phyloP scores from a whole-genome alignment of 2,329 filamentous ascomycete species.

The Xylaria sp. region DNA sequence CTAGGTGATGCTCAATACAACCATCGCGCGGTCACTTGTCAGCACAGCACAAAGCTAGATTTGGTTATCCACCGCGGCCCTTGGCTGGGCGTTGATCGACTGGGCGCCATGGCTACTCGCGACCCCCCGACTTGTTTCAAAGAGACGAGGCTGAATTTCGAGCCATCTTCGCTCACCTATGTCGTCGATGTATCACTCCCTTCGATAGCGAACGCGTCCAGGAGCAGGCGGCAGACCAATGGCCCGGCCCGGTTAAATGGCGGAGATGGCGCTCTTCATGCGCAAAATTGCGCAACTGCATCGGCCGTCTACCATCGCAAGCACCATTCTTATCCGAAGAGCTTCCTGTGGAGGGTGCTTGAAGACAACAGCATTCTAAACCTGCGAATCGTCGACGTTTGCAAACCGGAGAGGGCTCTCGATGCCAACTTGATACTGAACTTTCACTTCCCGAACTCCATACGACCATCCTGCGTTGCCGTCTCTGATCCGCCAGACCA shows the following conservation, averaged over 20 bases:
- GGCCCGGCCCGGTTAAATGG: conserved; percentile 53
- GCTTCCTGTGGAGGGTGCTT: conserved; percentile 90
- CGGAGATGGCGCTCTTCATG: conserved; percentile 80
- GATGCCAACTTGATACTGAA: conserved; percentile 82
- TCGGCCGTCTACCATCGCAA: conserved; percentile 87
- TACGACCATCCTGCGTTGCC: conserved; percentile 81
- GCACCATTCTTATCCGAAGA: conserved; percentile 79
- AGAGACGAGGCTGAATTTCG: conserved; percentile 86
- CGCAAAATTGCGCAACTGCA: conserved; percentile 78
- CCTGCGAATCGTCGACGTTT: conserved; percentile 84
- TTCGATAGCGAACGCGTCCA: conserved; percentile 60
- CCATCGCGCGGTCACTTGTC: conserved; percentile 36
- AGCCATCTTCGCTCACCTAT: conserved; percentile 75
- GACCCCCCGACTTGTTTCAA: conserved; percentile 79
- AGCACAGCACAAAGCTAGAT: conserved; percentile 16
- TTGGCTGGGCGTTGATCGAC: conserved; percentile 63
- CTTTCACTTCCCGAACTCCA: conserved; percentile 78
- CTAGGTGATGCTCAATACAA: conserved; percentile 17
- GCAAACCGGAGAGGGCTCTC: conserved; percentile 70
- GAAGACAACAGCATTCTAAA: conserved; percentile 84
- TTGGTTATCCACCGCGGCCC: conserved; percentile 39
- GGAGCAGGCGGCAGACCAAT: conserved; percentile 56
- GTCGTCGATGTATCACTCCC: conserved; percentile 77
- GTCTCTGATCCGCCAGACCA: conserved; percentile 81
- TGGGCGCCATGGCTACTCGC: conserved; percentile 70